phyloP scores from a whole-genome alignment of 2,329 filamentous ascomycete species.

The Chaetomium olivaceum region DNA sequence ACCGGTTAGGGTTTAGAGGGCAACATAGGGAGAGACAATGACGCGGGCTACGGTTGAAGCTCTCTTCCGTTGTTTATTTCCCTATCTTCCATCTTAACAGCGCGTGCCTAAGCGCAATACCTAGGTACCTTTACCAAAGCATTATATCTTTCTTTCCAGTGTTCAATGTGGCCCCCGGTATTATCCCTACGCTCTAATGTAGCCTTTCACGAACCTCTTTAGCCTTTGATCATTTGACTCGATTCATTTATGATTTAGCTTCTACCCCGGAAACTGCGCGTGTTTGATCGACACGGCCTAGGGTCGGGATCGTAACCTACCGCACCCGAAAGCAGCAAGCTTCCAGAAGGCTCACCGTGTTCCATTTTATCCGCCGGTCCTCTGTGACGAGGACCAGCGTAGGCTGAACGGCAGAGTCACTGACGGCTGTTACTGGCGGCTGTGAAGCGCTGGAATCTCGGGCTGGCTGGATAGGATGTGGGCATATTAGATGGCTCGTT shows the following conservation, averaged over 20 bases:
- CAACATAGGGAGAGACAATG: too few relatives aligned
- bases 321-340: neutral
- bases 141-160: too few relatives aligned
- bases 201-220: neutral
- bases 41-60: too few relatives aligned
- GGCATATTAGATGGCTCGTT: neutral
- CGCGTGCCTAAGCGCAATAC: too few relatives aligned
- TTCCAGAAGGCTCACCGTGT: slow-evolving; percentile 10
- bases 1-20: too few relatives aligned
- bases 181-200: too few relatives aligned
- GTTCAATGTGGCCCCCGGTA: too few relatives aligned
- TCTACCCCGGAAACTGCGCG: neutral
- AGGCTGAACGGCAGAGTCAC: slow-evolving; percentile 7
- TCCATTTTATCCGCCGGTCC: neutral
- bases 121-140: too few relatives aligned
- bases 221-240: neutral
- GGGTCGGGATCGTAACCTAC: neutral
- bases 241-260: neutral
- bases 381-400: neutral
- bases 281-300: slow-evolving; percentile 24
- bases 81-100: too few relatives aligned
- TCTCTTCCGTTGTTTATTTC: too few relatives aligned
- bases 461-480: neutral
- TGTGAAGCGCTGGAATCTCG: neutral
- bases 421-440: neutral